Evolutionary conservation across 768 basidiomycete genomes (phyloP), one percentile per base, ranked within the genome.

Genomic region (Leccinum disarticulatum): DNA sequence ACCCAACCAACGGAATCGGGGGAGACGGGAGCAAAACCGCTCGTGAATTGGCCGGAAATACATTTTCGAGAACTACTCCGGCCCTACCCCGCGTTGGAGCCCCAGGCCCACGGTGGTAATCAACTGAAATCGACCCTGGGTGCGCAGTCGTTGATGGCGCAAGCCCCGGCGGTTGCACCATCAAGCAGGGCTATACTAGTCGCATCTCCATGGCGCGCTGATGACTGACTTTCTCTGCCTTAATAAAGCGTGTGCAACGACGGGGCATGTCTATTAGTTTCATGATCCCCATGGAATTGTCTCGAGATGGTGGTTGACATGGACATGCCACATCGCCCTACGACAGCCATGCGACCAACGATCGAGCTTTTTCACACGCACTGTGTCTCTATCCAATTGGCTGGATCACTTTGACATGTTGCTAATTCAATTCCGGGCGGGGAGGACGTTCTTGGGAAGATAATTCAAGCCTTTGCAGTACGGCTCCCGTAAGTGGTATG

Each of bases 241-340:
- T 80, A 2, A 27, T 25, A 97, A 95, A 76, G 93, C 93, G 84
- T 95, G 13, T 88, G 87, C 65, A 95, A 98, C 68, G 96, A 98
- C 69, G 95, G 96, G 11, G 91, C 93, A 33, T 56, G 50, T 77
- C 73, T 38, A 58, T 58, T 55, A 10, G 1, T 41, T 11, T 36
- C 9, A 33, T 46, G 31, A 33, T 33, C 33, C 51, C n/a, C 41
- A 9, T 41, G 38, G 2, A 10, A 36, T 27, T 17, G 36, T 48
- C 22, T 50, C 51, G 31, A 60, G 15, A 49, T 43, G 11, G 6
- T 27, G 36, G 38, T 51, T 87, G 86, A 81, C 90, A 27, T 94
- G 94, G 86, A 81, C 90, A 27, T 94, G 94, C 63, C 90, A 93
- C 66, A 79, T 87, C 4, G 79, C n/a, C 73, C 7, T 90, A 90